Evolutionary conservation across 306 rosid species (phyloP).

Genomic region (peach (Prunus persica)): Prunus_persica_NCBIv2 NC_034013.1:952001-952500

Average conservation of each 20-base stretch:
- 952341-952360: background rate
- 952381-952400: background rate
- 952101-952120: no score
- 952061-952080: no score
- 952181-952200: background rate
- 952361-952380: background rate
- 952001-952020: no score
- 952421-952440: slow-evolving; percentile 93
- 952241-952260: background rate
- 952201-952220: background rate
- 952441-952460: slow-evolving; percentile 92
- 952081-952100: no score
- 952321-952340: background rate
- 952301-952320: background rate
- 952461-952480: slow-evolving; percentile 95
- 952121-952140: no score
- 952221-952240: background rate
- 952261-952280: background rate
- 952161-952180: background rate
- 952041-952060: no score
- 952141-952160: background rate
- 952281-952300: background rate
- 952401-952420: slow-evolving; percentile 67
- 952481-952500: slow-evolving; percentile 85
- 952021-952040: no score